Base-by-base conservation (phyloP, 768 basidiomycete genomes). In the Chalciporus sphaerocephalus region DNA sequence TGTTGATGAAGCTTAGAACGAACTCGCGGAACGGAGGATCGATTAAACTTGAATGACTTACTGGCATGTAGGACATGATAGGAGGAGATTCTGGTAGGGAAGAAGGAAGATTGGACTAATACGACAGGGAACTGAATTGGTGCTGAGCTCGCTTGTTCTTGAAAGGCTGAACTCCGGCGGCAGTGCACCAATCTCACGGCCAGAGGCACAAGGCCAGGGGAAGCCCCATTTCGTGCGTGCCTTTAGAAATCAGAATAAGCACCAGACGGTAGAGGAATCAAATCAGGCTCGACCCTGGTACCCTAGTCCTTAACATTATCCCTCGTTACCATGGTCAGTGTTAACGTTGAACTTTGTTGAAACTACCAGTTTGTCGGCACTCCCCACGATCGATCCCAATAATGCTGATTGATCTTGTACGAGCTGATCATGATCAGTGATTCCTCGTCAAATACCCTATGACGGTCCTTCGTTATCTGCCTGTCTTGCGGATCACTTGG, bases 21-120 rank as follows among this genome's bases (percentile, higher is more conserved):
- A 32, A 32, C 30, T 13, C 6, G 27, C 47, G 50, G 44, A 51
- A 33, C 12, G 13, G 3, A 1, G 30, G 40, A 41, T 51, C 11
- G 22, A 22, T 38, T 10, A 53, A n/a, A n/a, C n/a, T 24, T 17
- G 7, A 32, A 52, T 16, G n/a, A 42, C 59, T 48, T 37, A 61
- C 59, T 7, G 38, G 13, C 28, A 30, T 17, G 41, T 60, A 60
- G 20, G 59, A 46, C 59, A 60, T 60, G 11, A n/a, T 37, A 5
- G 11, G 20, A 33, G 40, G 13, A 11, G 2, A 7, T 30, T 42
- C 28, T 42, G 32, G 22, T 30, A 80, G 75, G 15, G 62, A 61
- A 4, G 85, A 86, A 20, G 89, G 67, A 9, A 83, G 86, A 48
- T n/a, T 82, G 85, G 20, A 73, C 75, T 18, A 87, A 62, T 18